Base-by-base conservation (phyloP, 2,329 filamentous ascomycete species). In the Massarina eburnea region DNA sequence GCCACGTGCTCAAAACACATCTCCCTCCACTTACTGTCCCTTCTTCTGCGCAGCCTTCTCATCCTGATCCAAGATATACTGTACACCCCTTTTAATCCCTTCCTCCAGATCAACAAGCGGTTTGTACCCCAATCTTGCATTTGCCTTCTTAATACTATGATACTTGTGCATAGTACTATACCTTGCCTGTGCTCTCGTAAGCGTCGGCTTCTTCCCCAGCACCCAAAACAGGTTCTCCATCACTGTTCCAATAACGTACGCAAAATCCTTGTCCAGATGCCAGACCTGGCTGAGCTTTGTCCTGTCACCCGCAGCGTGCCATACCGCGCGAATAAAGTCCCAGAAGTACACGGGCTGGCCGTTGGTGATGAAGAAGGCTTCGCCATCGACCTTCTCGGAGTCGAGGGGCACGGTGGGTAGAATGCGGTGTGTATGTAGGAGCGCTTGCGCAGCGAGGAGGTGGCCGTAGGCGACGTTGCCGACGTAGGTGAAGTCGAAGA, bases 81-180 rank as follows among this genome's bases (percentile, higher is more conserved):
- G 58, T 34, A 77, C 75, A 12, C 73, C 75, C 45, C 72, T 72
- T 57, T 61, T 62, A 14, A 78, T 70, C 8, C 85, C 88, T 55
- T 89, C 85, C 51, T 84, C 78, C 46, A 91, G 71, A 33, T 76
- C 74, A 41, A 88, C 83, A 43, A 89, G 70, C 3, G 88, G 87
- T 66, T 72, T 67, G 70, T 91, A 91, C 3, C 84, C 84, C 44
- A 91, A 72, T 55, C 86, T 76, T 58, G 68, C 75, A 76, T 83
- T 87, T 45, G 88, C 88, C 79, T 91, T 91, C 48, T 76, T 74
- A 64, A 90, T 89, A 71, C 84, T 83, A 71, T 88, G 90, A 72
- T 90, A 91, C 46, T 88, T 78, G 46, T 83, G 87, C 84, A 90
- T 88, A 66, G 80, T 84, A 62, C 82, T 83, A 67, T 85, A 89